These are phyloP conservation scores for Lepiota brunneoincarnata DNA, from an alignment of 768 basidiomycete species.

Conservation along the genomic window DNA sequence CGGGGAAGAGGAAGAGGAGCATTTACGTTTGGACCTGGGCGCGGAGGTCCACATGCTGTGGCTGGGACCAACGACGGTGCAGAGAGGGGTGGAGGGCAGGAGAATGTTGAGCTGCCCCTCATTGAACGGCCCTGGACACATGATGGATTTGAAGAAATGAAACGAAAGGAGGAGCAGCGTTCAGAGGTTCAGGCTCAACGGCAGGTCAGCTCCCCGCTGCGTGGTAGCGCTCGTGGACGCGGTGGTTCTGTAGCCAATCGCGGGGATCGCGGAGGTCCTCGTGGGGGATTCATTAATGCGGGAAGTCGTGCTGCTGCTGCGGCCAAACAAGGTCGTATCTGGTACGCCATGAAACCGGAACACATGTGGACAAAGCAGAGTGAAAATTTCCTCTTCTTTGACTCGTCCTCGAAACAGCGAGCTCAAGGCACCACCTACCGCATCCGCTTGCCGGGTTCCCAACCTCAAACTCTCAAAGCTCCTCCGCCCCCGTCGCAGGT, in stretches of 20 bases:
- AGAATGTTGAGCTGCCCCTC: conserved; percentile 38
- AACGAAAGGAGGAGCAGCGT: conserved; percentile 64
- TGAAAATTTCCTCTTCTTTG: conserved; percentile 70
- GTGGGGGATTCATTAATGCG: conserved; percentile 33
- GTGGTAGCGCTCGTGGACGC: conserved; percentile 46
- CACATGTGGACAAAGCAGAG: conserved; percentile 82
- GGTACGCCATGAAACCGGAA: conserved; percentile 78
- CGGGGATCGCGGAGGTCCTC: conserved; percentile 42
- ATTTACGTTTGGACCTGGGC: conserved; percentile 29
- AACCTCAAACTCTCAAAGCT: conserved; percentile 41
- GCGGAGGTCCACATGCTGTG: conserved; percentile 60
- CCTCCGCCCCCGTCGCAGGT: conserved; percentile 20
- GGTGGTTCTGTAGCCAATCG: conserved; percentile 44
- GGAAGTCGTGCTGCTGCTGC: conserved; percentile 18
- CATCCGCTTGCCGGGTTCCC: conserved; percentile 59
- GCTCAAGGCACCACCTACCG: conserved; percentile 52
- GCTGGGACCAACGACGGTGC: conserved; percentile 22
- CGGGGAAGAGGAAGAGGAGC: conserved; percentile 51
- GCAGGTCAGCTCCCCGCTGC: conserved; percentile 8
- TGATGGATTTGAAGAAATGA: conserved; percentile 89
- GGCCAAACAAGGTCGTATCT: conserved; percentile 44
- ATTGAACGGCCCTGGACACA: conserved; percentile 79
- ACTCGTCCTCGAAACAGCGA: conserved; percentile 56
- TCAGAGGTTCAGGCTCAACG: conserved; percentile 21
- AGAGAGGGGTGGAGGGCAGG: conserved; percentile 13